Base-by-base conservation (phyloP, 2,329 filamentous ascomycete species). In the Apiospora marii region DNA sequence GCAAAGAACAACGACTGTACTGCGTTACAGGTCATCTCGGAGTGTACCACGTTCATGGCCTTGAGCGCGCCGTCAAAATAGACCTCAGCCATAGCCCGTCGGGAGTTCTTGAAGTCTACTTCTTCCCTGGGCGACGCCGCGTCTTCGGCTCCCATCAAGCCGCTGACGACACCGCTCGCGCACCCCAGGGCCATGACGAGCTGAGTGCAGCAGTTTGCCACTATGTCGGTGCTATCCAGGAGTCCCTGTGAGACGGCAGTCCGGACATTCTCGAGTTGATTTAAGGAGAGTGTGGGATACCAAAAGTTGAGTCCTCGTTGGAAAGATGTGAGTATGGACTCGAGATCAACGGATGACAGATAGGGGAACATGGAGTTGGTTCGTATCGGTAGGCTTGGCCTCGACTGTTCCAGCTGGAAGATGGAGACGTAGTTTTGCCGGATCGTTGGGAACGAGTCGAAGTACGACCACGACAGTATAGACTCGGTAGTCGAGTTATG, bases 401-500 rank as follows among this genome's bases (percentile, higher is more conserved):
- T 81, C 0, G 81, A 80, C 68, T 84, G 84, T 73, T 88, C 87
- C 0, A 88, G 80, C 24, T 84, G 81, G 69, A 87, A 88, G 34
- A 88, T 86, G 1, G 86, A 83, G 2, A 81, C 77, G 34, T 85
- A 84, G 22, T 84, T 83, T 41, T 83, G 78, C 1, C 85, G 80
- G 34, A 88, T 79, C 14, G 81, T 81, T 2, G 84, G 82, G 61
- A 85, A 86, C 1, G 80, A 78, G 41, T 86, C 82, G 71, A 88
- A 87, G 71, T 87, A 84, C 8, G 84, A 85, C 86, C 86, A 88
- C 71, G 85, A 84, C 0, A 88, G 81, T n/a, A 88, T 82, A 0
- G 84, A 86, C 75, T 88, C 86, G 0, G 86, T 87, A 0, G 85
- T 85, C 0, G 85, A 87, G 0, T 84, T 87, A 75, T 87, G 86